A percentile compares a stretch with the other conserved stretches of the same genome.
Conservation (phyloP, 352 stramenopile species). For the Thalassiosira ordinaria region DNA sequence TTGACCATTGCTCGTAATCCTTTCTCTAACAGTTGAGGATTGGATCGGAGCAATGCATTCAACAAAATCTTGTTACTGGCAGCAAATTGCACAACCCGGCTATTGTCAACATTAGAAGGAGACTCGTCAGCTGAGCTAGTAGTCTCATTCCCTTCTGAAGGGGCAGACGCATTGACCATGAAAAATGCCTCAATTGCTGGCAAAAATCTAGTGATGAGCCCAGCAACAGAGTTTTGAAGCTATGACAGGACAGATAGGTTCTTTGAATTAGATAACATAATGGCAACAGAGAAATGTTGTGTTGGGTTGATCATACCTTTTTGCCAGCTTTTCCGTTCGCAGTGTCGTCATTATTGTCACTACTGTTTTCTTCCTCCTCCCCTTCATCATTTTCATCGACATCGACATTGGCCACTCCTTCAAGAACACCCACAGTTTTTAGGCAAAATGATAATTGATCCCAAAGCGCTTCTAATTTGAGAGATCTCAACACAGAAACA, state of each 20-base stretch:
- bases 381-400: slow-evolving; percentile 60
- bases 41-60: slow-evolving; percentile 97
- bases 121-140: slow-evolving; percentile 9
- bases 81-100: slow-evolving; percentile 90
- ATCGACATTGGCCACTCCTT: slow-evolving; percentile 66
- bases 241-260: background rate
- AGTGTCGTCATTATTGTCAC: slow-evolving; percentile 67
- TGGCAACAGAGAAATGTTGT: slow-evolving; percentile 55
- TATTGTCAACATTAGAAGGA: slow-evolving; percentile 57
- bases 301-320: too few species aligned
- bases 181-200: slow-evolving; percentile 99
- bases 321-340: slow-evolving; percentile 57
- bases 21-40: slow-evolving; percentile 94
- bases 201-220: slow-evolving; percentile 95
- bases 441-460: slow-evolving; percentile 81
- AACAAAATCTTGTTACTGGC: slow-evolving; percentile 95
- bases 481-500: slow-evolving; percentile 76
- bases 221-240: slow-evolving; percentile 66
- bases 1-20: slow-evolving; percentile 95
- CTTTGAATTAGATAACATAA: too few species aligned
- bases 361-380: slow-evolving; percentile 79
- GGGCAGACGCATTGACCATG: slow-evolving; percentile 93
- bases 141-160: slow-evolving; percentile 35
- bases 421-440: slow-evolving; percentile 78
- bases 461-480: slow-evolving; percentile 86